These are phyloP conservation scores for Vigna radiata DNA, from an alignment of 306 rosid genomes.

Conservation along the genomic window DNA sequence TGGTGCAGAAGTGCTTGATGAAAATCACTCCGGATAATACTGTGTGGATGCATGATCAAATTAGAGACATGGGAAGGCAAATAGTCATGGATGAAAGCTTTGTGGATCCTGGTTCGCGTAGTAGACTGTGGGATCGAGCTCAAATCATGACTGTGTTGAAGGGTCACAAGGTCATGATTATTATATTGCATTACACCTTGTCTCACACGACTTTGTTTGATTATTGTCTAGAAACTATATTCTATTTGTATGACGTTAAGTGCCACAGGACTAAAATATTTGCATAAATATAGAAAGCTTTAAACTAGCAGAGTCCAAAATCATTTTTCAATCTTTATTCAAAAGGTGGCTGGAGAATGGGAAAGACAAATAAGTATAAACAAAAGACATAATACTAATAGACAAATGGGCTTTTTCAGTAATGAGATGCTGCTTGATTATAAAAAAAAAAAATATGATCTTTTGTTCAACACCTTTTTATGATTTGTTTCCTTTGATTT, in stretches of 20 bases:
- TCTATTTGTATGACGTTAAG: neutral
- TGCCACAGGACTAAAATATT: neutral
- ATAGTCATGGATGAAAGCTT: conserved; percentile 52
- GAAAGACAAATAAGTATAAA: neutral
- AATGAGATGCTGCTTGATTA: neutral
- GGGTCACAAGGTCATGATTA: conserved; percentile 51
- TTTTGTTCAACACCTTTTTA: neutral
- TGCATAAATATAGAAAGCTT: neutral
- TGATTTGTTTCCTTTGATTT: neutral
- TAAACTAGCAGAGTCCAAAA: conserved; percentile 14
- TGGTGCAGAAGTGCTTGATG: conserved; percentile 58
- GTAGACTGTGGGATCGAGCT: conserved; percentile 67
- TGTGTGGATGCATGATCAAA: conserved; percentile 74
- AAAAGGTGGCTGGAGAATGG: neutral
- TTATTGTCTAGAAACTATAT: neutral
- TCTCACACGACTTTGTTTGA: neutral
- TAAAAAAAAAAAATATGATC: neutral
- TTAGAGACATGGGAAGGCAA: conserved; percentile 77
- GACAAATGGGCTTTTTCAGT: neutral
- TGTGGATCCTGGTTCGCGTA: conserved; percentile 55
- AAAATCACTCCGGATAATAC: conserved; percentile 49
- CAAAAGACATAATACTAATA: neutral
- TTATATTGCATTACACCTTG: neutral
- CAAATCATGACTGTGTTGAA: conserved; percentile 56
- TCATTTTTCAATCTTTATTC: neutral